Evolutionary conservation across 129 eudicot genomes (phyloP), one percentile per base, ranked within the genome.

Genomic region (Escallonia herrerae): DNA sequence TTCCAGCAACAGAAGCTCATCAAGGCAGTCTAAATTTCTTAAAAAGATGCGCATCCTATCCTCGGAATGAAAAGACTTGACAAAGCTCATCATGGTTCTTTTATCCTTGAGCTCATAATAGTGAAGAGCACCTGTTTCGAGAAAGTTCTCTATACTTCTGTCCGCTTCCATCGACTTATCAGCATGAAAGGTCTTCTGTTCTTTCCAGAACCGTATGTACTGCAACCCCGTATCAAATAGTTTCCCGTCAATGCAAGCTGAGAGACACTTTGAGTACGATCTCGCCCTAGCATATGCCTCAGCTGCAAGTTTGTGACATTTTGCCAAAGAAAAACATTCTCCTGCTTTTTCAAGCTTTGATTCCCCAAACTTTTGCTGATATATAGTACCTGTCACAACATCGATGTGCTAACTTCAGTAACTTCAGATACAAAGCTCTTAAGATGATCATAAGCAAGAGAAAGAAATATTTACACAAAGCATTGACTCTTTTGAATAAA

Each of bases 301-400:
- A 8, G 97, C 91, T 15, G 91, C 97, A 62, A 53, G 76, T 10
- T 75, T 63, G 66, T 81, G 76, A 40, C 73, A 40, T 59, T 74
- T 77, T 47, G 97, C 95, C 39, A 77, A 61, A 38, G 62, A 64
- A 61, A 90, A 90, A 71, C 97, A 86, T 64, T 84, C 89, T 49
- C 86, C 95, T 15, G 97, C 95, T 73, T 66, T 67, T 57, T 49
- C 63, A 49, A 83, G 41, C 42, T 74, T 76, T 3, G 69, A 37
- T 55, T 57, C 71, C 60, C 81, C 82, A 69, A 82, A 69, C 37
- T 79, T 75, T 3, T 73, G 65, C 2, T 52, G 49, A 67, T 80
- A 84, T 43, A 77, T 76, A 22, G 37, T 65, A 33, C 90, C 90
- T 84, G 72, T n/a, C 58, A 8, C 42, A 76, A 41, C 3, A 39